Base-by-base conservation (phyloP, 768 basidiomycete species). In the Tricholoma hemisulphureum region DNA sequence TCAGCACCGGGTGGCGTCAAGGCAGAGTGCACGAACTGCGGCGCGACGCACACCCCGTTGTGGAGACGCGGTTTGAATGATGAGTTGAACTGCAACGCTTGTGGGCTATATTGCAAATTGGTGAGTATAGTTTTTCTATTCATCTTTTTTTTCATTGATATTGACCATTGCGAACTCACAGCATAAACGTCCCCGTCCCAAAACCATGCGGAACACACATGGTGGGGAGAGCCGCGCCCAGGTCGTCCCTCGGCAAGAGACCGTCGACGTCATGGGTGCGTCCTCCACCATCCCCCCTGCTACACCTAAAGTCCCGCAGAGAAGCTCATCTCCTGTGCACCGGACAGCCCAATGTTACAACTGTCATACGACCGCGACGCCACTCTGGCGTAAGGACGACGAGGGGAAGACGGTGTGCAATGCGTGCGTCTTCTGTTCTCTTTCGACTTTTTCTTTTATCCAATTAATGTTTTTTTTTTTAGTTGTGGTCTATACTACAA, bases 321-420 rank as follows among this genome's bases (percentile, higher is more conserved):
- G 63, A 67, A 66, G 60, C 60, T 64, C 66, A 67, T 69, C 67
- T 51, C 69, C 69, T 64, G 66, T 69, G 62, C 60, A 52, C 56
- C 59, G 71, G 58, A 70, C 79, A 80, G 91, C 91, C 2, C 90
- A 92, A 77, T 94, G 91, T 75, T 91, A 87, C 73, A 93, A 92
- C 66, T 93, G 91, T 74, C 88, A 91, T 65, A 93, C 91, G 20
- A 92, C 89, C 1, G 89, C 90, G 23, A 92, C 91, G 10, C 91
- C 91, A 21, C 81, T 93, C 29, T 93, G 91, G 91, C 81, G 91
- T 61, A 93, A 93, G 72, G 91, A 93, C 63, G 90, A 92, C 62
- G 91, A 92, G 71, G 91, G 91, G 55, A 90, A 90, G 77, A 93
- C 91, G 0, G 88, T 93, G 35, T 93, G 91, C 76, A 93, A 93